A percentile compares a stretch with the other conserved stretches of the same genome.
Evolutionary conservation across 306 rosid genomes (phyloP).

Genomic region (Inga laurina): DNA sequence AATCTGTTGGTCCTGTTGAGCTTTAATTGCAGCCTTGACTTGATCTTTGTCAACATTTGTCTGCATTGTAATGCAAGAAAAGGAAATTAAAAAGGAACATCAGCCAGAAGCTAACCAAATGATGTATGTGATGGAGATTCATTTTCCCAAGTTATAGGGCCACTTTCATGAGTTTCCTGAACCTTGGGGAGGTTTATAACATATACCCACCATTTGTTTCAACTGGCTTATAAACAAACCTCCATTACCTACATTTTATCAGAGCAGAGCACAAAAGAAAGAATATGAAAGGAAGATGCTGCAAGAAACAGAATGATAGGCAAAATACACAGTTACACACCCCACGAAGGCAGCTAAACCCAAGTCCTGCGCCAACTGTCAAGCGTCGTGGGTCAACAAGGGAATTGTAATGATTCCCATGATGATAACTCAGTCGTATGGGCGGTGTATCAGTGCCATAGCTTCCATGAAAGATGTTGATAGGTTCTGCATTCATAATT

Average conservation of each 20-base stretch:
- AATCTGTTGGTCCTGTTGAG: constrained; percentile 88
- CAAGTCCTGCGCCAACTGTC: constrained; percentile 91
- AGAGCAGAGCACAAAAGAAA: not conserved
- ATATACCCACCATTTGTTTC: not conserved
- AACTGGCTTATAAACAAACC: constrained; percentile 21
- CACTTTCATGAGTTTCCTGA: not conserved
- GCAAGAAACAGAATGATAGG: constrained; percentile 13
- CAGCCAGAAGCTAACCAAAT: constrained; percentile 26
- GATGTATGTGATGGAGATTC: not conserved
- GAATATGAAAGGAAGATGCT: not conserved
- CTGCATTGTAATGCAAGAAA: constrained; percentile 52
- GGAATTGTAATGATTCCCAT: constrained; percentile 95
- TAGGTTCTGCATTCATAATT: constrained; percentile 72
- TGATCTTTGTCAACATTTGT: constrained; percentile 83
- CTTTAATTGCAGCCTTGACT: constrained; percentile 93
- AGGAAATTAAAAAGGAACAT: not conserved
- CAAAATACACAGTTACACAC: constrained; percentile 39
- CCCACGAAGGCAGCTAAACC: constrained; percentile 84
- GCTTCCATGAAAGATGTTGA: constrained; percentile 88
- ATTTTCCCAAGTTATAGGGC: constrained; percentile 1
- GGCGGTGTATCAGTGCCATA: constrained; percentile 89
- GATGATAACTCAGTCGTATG: constrained; percentile 85
- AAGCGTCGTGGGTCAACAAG: constrained; percentile 90
- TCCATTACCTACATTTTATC: not conserved
- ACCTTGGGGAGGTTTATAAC: not conserved